Evolutionary conservation across 139 green algal species (phyloP), one percentile per base, ranked within the genome.

Genomic region (Closterium sp.): DNA sequence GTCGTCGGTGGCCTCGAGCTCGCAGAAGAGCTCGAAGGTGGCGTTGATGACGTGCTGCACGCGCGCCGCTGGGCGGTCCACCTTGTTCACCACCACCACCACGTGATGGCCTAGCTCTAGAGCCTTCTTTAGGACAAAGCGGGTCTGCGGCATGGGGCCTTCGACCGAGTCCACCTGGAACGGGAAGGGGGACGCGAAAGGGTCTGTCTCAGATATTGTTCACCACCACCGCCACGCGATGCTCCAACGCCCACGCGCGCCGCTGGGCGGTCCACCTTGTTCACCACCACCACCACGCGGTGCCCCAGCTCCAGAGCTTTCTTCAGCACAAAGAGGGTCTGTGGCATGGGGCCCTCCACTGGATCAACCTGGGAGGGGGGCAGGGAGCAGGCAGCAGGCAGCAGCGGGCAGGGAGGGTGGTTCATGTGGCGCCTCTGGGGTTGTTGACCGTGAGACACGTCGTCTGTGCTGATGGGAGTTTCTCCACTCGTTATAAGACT

Each of bases 71-170:
- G 93, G 90, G 27, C 94, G 62, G 96, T 99, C 98, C 92, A 99
- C 97, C 95, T 99, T 99, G 97, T 99, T 99, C 87, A 99, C 96
- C 27, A 99, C 98, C 31, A 99, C 97, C 32, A 99, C 94, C 50
- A 99, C 98, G 94, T 97, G 98, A 92, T 99, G 98, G 32, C 98
- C 95, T 50, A 99, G 95, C 87, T 95, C 96, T 89, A 99, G 95
- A 4, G 98, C 97, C 96, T 99, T 99, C 88, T 97, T 96, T 89
- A 99, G 96, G 89, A 99, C 98, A 93, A 99, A 99, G 28, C 98
- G 97, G 1, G 98, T 99, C 97, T 99, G 98, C n/a, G 95, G 95
- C 95, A 96, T 96, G n/a, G 95, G 95, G 9, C 98, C 98, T 96
- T 99, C 98, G 87, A 99, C 98, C 9, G 94, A 95, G 94, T 99